These are phyloP conservation scores for Elaphomyces granulatus DNA, from an alignment of 495 filamentous ascomycete genomes.

Conservation along the genomic window DNA sequence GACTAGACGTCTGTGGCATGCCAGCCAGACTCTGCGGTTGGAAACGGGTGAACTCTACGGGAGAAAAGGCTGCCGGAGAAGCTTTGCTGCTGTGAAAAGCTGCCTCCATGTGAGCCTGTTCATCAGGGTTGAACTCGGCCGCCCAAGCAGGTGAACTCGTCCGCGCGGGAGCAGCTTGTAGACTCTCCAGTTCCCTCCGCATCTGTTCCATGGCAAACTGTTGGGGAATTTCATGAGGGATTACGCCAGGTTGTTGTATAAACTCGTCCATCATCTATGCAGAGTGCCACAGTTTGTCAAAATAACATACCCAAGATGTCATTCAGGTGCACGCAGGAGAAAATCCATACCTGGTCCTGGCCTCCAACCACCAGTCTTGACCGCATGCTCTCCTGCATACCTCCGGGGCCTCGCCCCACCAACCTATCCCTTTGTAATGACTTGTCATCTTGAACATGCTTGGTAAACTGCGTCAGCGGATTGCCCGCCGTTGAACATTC, in stretches of 20 bases:
- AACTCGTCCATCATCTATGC: slow-evolving; percentile 88
- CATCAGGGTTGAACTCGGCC: slow-evolving; percentile 49
- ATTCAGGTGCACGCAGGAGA: no score
- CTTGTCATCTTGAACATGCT: slow-evolving; percentile 90
- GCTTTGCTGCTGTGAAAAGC: slow-evolving; percentile 48
- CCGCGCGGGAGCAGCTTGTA: slow-evolving; percentile 41
- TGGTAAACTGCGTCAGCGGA: slow-evolving; percentile 90
- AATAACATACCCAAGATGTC: slow-evolving; percentile 3
- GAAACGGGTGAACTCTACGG: slow-evolving; percentile 77
- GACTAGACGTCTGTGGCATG: slow-evolving; percentile 42
- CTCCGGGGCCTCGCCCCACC: slow-evolving; percentile 50
- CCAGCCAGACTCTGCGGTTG: slow-evolving; percentile 51
- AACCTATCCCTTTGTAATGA: slow-evolving; percentile 81
- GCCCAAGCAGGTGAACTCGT: slow-evolving; percentile 51
- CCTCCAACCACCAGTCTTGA: slow-evolving; percentile 43
- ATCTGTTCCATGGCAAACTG: slow-evolving; percentile 61
- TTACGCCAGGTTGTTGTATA: slow-evolving; percentile 53
- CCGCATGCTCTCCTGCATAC: slow-evolving; percentile 50
- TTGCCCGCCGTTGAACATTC: slow-evolving; percentile 96
- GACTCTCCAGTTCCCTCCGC: slow-evolving; percentile 47
- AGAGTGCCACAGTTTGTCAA: slow-evolving; percentile 12
- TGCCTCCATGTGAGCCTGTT: slow-evolving; percentile 67
- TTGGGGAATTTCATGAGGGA: slow-evolving; percentile 35
- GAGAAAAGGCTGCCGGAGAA: slow-evolving; percentile 43
- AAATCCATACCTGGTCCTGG: slow-evolving; percentile 43